Evolutionary conservation across 495 filamentous ascomycete genomes (phyloP), one percentile per base, ranked within the genome.

Genomic region (Daldinia childiae): DNA sequence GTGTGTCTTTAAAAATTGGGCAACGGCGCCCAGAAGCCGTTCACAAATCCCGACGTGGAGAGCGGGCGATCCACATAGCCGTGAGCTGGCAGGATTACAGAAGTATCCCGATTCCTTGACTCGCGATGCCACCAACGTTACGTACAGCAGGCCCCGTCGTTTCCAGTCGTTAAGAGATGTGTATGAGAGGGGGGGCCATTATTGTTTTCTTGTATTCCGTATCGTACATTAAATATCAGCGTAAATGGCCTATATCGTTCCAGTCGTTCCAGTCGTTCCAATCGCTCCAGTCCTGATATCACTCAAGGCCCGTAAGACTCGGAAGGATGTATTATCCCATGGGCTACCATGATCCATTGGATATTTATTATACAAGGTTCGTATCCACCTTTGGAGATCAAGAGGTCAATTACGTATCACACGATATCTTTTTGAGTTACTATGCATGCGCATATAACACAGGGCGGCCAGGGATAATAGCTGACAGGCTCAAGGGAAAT

Each of bases 21-120:
- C 56, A 39, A 57, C 29, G 45, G 19, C 27, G 19, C 17, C 41
- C 57, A 65, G 21, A 69, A 68, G 62, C 65, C 70, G 65, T 32
- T 36, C 36, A 39, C 65, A 66, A 68, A 68, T 73, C 65, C 70
- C 70, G 70, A 66, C 65, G 62, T 64, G 65, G 61, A 69, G 59
- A 62, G 70, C 32, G 57, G 61, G 63, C 65, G 65, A 68, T 68
- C 70, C 65, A 73, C 70, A 60, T 48, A 50, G 57, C 38, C 24
- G 57, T 68, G 61, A 41, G 65, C 61, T 65, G 70, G 60, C 64
- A 21, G 67, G 61, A 64, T 73, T 60, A 32, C 55, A 57, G 39
- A 56, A 55, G 48, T 54, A 62, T 50, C 38, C 41, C 45, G 38
- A 34, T 48, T 61, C 60, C 55, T 61, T 68, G 39, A 73, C 70